Evolutionary conservation across 176 grass and related monocot species (phyloP), one percentile per base, ranked within the genome.

Genomic region (Cenchrus fungigraminus): DNA sequence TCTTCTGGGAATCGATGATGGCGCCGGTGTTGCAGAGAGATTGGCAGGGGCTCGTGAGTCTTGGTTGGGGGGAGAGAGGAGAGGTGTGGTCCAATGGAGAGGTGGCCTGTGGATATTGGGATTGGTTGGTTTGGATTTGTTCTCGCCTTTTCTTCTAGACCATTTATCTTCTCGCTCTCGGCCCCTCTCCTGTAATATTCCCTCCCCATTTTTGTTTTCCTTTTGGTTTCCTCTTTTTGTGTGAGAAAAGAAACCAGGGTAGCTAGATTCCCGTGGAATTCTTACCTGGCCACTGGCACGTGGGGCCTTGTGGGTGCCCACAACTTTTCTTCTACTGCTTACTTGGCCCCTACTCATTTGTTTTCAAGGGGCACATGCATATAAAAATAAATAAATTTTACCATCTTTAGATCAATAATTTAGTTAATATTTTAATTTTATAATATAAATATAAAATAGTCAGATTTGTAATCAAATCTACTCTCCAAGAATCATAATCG

Each of bases 81-180:
- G 79, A 68, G 70, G 4, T 65, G 81, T 84, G 85, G 89, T 91
- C 81, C 89, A 87, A 37, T 50, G 69, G 70, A 84, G 84, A 70
- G 80, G 62, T 79, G 80, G 70, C 51, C 54, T 91, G 34, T 74
- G 80, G 76, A 76, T 87, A 70, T 84, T 56, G 63, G 63, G 70
- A 87, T 84, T 87, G 89, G 76, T 87, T 87, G 85, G 63, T 84
- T 87, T 76, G 85, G 81, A 84, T 80, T 81, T 84, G 84, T 77
- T 81, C 85, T 79, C 76, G 63, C 45, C 89, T 84, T 87, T 84
- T 71, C 77, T 34, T 81, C 80, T 68, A 40, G 89, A 3, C 85
- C 81, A 80, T 91, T 91, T 91, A 91, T 87, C 85, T 68, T 34
- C 25, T 71, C 51, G 34, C 71, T 40, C 56, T 42, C 65, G 37